Evolutionary conservation across 805 yeast species (phyloP).

Genomic region (Kluyveromyces nonfermentans): DNA sequence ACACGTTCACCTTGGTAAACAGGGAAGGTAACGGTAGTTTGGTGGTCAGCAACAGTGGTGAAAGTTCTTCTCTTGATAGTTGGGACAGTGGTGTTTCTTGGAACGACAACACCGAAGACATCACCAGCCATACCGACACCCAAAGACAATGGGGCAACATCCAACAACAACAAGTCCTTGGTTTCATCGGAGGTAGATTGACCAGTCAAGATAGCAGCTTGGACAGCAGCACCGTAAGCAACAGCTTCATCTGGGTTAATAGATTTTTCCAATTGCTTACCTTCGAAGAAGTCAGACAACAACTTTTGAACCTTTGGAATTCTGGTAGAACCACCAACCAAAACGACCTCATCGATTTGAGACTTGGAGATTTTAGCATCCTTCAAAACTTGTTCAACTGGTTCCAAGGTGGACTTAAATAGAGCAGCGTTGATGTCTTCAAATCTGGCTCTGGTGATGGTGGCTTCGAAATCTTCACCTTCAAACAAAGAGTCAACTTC

Average conservation of each 20-base stretch:
- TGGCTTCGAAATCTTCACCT: constrained; percentile 91
- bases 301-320: constrained; percentile 96
- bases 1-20: constrained; percentile 99
- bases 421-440: constrained; percentile 90
- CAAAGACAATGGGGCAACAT: constrained; percentile 95
- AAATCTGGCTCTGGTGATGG: constrained; percentile 95
- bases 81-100: constrained; percentile 99
- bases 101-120: constrained; percentile 97
- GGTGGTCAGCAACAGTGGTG: constrained; percentile 98
- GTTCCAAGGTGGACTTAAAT: constrained; percentile 88
- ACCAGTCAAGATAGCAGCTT: constrained; percentile 97
- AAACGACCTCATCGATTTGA: constrained; percentile 85
- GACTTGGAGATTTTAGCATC: constrained; percentile 82
- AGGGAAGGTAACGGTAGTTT: constrained; percentile 97
- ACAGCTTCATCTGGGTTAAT: constrained; percentile 99
- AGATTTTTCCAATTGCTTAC: constrained; percentile 92
- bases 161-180: constrained; percentile 89
- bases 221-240: constrained; percentile 99
- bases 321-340: constrained; percentile 98
- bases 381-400: constrained; percentile 91
- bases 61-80: constrained; percentile 98
- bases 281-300: constrained; percentile 90
- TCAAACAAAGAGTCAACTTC: constrained; percentile 93
- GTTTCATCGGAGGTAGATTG: constrained; percentile 83
- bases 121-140: constrained; percentile 99